Base-by-base conservation (phyloP, 2,329 filamentous ascomycete genomes). In the Colletotrichum sp. region DNA sequence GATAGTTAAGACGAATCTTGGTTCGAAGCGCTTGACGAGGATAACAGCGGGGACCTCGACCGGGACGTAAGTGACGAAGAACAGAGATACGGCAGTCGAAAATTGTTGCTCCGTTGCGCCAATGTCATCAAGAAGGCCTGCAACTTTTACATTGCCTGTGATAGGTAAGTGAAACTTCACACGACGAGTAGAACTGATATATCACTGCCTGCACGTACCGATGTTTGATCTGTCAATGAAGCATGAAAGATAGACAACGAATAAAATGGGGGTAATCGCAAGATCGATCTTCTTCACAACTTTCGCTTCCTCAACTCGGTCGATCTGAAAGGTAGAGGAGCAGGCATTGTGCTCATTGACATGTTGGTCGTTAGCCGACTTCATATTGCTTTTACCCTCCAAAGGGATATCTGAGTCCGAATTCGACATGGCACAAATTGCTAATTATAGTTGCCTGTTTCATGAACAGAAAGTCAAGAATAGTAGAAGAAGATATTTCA, bases 381-480 rank as follows among this genome's bases (percentile, higher is more conserved):
- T 57, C 1, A 26, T 15, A 9, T 26, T 57, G 24, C 21, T 57
- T 24, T 26, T 0, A 24, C 8, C 52, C 21, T 28, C 5, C 9
- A 48, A 4, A 48, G 39, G 39, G 1, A 48, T 48, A 21, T n/a
- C 18, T 48, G 0, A 1, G 39, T 48, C 18, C 18, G 18, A 48
- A n/a, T 48, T 48, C 9, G 9, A 48, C 39, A 48, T 21, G 9
- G 2, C 39, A 1, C 39, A 21, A 48, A 48, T 1, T 21, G 18
- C 2, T 0, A n/a, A 48, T n/a, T 1, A 7, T 12, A 12, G 39
- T 2, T 1, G 1, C 9, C 2, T 12, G 5, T 7, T 7, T 12
- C 5, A 21, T 48, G 39, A n/a, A 48, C 6, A 48, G 39, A 48
- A 12, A 48, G 9, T 43, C 3, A 1, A 15, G 36, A 39, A 16